These are phyloP conservation scores for Microcos paniculata DNA, from an alignment of 345 rosid genomes.

Conservation along the genomic window DNA sequence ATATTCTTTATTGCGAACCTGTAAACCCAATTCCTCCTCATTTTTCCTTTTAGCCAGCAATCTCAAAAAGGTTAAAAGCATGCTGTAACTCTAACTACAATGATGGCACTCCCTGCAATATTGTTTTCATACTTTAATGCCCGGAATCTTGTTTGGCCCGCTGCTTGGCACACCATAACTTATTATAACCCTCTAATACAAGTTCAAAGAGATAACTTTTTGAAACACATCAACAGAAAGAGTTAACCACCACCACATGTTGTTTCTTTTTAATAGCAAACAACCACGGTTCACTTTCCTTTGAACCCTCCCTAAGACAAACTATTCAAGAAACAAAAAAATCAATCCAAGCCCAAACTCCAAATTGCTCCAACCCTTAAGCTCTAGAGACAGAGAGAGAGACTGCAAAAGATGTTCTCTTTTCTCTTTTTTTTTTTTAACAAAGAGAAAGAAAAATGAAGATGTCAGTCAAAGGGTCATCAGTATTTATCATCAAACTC, in stretches of 20 bases:
- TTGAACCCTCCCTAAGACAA: slow-evolving; percentile 7
- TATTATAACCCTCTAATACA: slow-evolving; percentile 51
- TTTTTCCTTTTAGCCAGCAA: slow-evolving; percentile 45
- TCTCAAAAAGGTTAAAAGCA: slow-evolving; percentile 72
- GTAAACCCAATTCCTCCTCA: slow-evolving; percentile 48
- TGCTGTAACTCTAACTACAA: slow-evolving; percentile 79
- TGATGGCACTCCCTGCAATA: slow-evolving; percentile 71
- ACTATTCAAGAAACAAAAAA: slow-evolving; percentile 3
- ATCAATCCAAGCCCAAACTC: not conserved
- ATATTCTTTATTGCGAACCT: slow-evolving; percentile 44
- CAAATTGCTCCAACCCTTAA: not conserved
- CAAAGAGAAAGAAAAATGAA: not conserved
- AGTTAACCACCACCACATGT: slow-evolving; percentile 73
- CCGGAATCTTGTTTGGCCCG: slow-evolving; percentile 81
- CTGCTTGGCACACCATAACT: slow-evolving; percentile 96
- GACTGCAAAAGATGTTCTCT: not conserved
- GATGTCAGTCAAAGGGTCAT: slow-evolving; percentile 23
- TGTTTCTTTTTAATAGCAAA: slow-evolving; percentile 28
- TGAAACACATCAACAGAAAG: slow-evolving; percentile 59
- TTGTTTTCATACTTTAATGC: slow-evolving; percentile 79
- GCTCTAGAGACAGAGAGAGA: slow-evolving; percentile 5
- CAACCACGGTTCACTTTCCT: slow-evolving; percentile 26
- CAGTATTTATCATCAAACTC: no score
- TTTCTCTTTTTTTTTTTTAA: no score
- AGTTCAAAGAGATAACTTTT: slow-evolving; percentile 56